phyloP scores from a whole-genome alignment of 1,284 basidiomycete species.

The Boletus sp. region DNA sequence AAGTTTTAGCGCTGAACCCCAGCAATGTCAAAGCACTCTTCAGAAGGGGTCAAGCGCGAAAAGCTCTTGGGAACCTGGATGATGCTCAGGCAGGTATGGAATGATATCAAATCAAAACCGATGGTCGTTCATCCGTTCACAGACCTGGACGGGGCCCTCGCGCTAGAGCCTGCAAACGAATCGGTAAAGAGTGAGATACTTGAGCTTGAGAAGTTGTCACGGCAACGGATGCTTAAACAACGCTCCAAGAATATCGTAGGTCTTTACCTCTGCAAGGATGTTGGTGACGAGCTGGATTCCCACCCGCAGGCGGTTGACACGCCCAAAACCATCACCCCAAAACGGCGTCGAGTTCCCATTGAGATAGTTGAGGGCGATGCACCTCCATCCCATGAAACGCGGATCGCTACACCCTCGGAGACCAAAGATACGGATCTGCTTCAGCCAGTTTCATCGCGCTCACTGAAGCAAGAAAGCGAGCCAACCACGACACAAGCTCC shows the following conservation, averaged over 20 bases:
- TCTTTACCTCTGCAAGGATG: background rate
- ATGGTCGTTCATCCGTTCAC: slow-evolving; percentile 9
- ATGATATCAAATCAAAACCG: background rate
- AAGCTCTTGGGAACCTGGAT: slow-evolving; percentile 46
- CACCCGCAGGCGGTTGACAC: slow-evolving; percentile 12
- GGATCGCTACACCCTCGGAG: background rate
- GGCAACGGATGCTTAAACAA: slow-evolving; percentile 33
- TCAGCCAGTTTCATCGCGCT: slow-evolving; percentile 31
- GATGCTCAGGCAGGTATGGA: slow-evolving; percentile 59
- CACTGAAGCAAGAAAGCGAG: slow-evolving; percentile 14
- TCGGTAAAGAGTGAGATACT: slow-evolving; percentile 55
- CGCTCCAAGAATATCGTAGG: slow-evolving; percentile 26
- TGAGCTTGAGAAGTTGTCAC: slow-evolving; percentile 42
- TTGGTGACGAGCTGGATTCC: slow-evolving; percentile 6
- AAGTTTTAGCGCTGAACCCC: slow-evolving; percentile 50
- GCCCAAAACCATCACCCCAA: slow-evolving; percentile 21
- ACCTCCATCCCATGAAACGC: background rate
- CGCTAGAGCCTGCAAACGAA: slow-evolving; percentile 58
- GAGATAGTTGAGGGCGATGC: slow-evolving; percentile 53
- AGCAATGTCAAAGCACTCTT: slow-evolving; percentile 72
- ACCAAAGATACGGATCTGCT: slow-evolving; percentile 18
- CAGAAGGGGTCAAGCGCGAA: slow-evolving; percentile 66
- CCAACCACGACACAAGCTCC: slow-evolving; percentile 6
- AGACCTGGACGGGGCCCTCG: slow-evolving; percentile 62
- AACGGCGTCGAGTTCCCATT: slow-evolving; percentile 67